A percentile compares a stretch with the other conserved stretches of the same genome.
These are phyloP conservation scores for Chaetoceros tenuissimus DNA, from an alignment of 108 stramenopile species.

Conservation along the genomic window DNA sequence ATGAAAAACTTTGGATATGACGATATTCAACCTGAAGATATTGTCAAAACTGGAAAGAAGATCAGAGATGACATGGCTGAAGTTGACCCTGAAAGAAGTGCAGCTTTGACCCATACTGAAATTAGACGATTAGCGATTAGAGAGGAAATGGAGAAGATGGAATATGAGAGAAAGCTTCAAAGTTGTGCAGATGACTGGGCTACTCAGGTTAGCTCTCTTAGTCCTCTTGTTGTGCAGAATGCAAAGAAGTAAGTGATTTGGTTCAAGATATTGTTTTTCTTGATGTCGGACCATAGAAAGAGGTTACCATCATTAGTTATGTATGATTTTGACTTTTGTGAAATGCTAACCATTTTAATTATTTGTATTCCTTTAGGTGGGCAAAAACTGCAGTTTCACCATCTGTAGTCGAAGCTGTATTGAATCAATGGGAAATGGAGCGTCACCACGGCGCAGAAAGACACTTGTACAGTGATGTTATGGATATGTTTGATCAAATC, in stretches of 20 bases:
- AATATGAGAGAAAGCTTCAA: slow-evolving; percentile 53
- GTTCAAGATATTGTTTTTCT: slow-evolving; percentile 3
- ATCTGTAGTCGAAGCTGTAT: slow-evolving; percentile 66
- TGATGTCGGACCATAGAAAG: not conserved
- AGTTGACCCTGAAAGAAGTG: slow-evolving; percentile 45
- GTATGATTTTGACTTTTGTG: not conserved
- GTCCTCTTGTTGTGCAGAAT: slow-evolving; percentile 43
- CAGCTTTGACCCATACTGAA: slow-evolving; percentile 71
- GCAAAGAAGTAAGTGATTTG: slow-evolving; percentile 53
- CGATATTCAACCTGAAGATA: slow-evolving; percentile 52
- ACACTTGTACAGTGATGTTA: slow-evolving; percentile 66
- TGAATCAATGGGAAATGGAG: slow-evolving; percentile 82
- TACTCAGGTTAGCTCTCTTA: slow-evolving; percentile 51
- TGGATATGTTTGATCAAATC: slow-evolving; percentile 56
- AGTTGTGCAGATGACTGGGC: slow-evolving; percentile 82
- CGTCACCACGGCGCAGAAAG: slow-evolving; percentile 84
- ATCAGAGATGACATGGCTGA: slow-evolving; percentile 59
- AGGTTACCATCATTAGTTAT: not conserved
- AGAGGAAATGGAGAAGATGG: slow-evolving; percentile 69
- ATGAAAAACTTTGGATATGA: slow-evolving; percentile 65
- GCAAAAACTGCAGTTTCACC: slow-evolving; percentile 58
- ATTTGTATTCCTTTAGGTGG: slow-evolving; percentile 36
- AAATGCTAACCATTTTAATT: not conserved
- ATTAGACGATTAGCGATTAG: slow-evolving; percentile 68
- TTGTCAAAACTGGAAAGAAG: slow-evolving; percentile 49